Evolutionary conservation across 345 rosid genomes (phyloP).

Genomic region (Diplotaxis tenuifolia): DNA sequence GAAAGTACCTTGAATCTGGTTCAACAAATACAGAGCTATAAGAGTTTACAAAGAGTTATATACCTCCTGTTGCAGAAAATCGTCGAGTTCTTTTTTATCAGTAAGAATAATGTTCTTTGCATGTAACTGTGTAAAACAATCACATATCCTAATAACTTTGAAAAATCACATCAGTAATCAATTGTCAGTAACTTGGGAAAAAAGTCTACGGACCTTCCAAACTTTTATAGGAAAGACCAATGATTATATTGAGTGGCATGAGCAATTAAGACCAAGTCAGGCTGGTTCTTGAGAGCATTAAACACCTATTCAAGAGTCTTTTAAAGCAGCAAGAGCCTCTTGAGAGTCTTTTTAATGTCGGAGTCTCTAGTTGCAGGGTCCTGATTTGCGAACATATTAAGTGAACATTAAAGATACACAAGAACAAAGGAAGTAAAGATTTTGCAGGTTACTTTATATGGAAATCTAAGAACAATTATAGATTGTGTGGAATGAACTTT

Average conservation of each 20-base stretch:
- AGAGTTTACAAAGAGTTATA: too few relatives aligned
- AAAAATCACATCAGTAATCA: neutral
- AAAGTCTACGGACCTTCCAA: slow-evolving; percentile 61
- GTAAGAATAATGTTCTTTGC: too few relatives aligned
- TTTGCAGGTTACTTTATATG: neutral
- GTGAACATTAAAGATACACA: neutral
- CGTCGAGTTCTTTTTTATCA: too few relatives aligned
- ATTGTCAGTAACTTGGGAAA: neutral
- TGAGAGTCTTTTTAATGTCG: slow-evolving; percentile 86
- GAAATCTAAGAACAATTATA: neutral
- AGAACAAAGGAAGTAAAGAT: too few relatives aligned
- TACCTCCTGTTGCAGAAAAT: too few relatives aligned
- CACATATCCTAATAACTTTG: too few relatives aligned
- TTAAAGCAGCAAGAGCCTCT: slow-evolving; percentile 85
- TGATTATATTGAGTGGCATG: slow-evolving; percentile 96
- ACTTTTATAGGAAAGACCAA: slow-evolving; percentile 92
- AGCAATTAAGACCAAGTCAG: slow-evolving; percentile 88
- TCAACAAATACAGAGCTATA: too few relatives aligned
- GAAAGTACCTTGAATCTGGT: too few relatives aligned
- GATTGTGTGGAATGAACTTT: too few relatives aligned
- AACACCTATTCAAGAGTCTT: slow-evolving; percentile 85
- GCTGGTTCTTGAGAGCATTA: slow-evolving; percentile 92
- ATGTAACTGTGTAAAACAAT: too few relatives aligned
- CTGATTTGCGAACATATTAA: slow-evolving; percentile 56
- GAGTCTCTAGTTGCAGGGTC: slow-evolving; percentile 81